A percentile compares a stretch with the other conserved stretches of the same genome.
Evolutionary conservation across 2,329 filamentous ascomycete species (phyloP).

Genomic region (Talaromyces sp.): DNA sequence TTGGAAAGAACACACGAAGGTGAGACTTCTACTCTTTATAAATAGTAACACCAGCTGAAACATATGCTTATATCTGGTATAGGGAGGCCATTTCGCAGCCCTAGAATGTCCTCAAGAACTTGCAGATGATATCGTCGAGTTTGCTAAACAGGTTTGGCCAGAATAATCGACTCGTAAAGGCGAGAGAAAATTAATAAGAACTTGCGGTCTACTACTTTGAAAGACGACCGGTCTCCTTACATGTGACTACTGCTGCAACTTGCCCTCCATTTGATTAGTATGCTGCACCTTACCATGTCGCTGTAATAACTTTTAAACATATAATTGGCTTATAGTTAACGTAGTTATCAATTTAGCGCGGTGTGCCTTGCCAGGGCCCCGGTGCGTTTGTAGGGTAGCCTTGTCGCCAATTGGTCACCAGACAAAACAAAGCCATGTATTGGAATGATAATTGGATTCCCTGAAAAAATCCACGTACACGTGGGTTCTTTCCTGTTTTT

Average conservation of each 20-base stretch:
- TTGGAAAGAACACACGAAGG: slow-evolving; percentile 35
- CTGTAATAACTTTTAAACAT: not conserved
- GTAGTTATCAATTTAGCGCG: not conserved
- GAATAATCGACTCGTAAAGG: not conserved
- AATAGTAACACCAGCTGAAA: not conserved
- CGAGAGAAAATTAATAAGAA: not conserved
- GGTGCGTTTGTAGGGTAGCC: not conserved
- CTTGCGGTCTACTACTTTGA: not conserved
- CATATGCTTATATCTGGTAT: not conserved
- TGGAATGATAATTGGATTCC: not conserved
- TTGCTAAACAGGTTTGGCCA: slow-evolving; percentile 32
- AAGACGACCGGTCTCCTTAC: not conserved
- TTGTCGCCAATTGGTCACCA: not conserved
- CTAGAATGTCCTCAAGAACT: slow-evolving; percentile 43
- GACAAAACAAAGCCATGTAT: not conserved
- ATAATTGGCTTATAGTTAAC: not conserved
- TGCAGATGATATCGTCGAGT: slow-evolving; percentile 43
- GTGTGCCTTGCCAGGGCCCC: not conserved
- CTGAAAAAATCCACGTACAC: not conserved
- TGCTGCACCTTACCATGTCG: not conserved
- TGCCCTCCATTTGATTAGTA: not conserved
- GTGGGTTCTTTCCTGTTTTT: not conserved
- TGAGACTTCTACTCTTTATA: slow-evolving; percentile 17
- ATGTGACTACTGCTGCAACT: not conserved
- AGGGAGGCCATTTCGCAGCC: slow-evolving; percentile 55